Conservation (phyloP, 208 protist genomes). For the Porcisia deanei region DNA sequence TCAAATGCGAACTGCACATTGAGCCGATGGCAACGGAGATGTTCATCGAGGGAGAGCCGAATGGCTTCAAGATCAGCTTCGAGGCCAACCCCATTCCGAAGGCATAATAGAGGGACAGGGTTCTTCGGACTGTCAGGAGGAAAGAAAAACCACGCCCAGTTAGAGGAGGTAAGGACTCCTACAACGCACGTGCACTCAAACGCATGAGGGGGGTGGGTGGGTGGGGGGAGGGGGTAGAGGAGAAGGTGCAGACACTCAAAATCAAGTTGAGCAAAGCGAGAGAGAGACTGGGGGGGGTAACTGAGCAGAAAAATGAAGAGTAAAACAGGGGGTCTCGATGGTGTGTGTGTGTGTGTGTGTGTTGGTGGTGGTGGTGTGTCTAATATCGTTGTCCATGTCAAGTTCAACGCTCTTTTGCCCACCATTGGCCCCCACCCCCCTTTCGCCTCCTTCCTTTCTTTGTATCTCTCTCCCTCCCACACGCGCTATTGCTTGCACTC, state of each 20-base stretch:
- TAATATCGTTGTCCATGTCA: too few relatives aligned
- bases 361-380: too few relatives aligned
- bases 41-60: constrained; percentile 77
- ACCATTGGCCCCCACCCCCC: neutral
- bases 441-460: neutral
- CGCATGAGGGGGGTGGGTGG: too few relatives aligned
- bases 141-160: neutral
- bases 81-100: constrained; percentile 65
- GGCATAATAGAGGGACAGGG: constrained; percentile 8
- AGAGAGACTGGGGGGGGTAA: too few relatives aligned
- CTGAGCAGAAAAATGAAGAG: too few relatives aligned
- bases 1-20: constrained; percentile 62
- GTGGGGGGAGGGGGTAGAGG: neutral
- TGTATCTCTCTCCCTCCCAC: neutral
- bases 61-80: constrained; percentile 85
- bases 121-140: neutral
- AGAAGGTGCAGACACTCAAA: neutral
- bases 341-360: too few relatives aligned
- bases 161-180: neutral
- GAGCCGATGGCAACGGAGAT: constrained; percentile 60
- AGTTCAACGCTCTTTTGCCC: too few relatives aligned
- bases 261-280: neutral
- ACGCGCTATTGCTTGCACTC: neutral
- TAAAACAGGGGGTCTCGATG: too few relatives aligned
- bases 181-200: neutral